Conservation (phyloP, 257 asterid species). For the Solanum rostratum region DNA sequence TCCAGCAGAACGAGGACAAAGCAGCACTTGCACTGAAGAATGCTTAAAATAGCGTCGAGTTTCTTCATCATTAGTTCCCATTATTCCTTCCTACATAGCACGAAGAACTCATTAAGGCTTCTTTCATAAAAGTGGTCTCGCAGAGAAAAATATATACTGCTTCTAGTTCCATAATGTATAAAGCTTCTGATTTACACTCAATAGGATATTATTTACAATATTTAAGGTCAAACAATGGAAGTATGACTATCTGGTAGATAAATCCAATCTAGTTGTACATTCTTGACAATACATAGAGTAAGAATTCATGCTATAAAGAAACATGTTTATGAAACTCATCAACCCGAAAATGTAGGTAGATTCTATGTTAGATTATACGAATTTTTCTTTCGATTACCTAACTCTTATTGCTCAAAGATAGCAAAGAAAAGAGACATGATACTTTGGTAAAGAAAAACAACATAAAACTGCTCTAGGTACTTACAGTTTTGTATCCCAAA, state of each 20-base stretch:
- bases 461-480: constrained; percentile 9
- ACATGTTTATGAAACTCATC: neutral
- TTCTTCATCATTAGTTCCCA: constrained; percentile 80
- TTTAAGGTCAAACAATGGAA: neutral
- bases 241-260: neutral
- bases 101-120: neutral
- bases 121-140: neutral
- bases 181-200: neutral
- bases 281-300: neutral
- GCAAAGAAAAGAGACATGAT: neutral
- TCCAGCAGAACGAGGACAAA: constrained; percentile 72
- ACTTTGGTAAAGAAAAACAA: neutral
- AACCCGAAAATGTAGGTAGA: neutral
- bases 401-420: neutral
- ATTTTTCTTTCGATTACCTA: neutral
- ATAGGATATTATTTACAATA: neutral
- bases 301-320: neutral
- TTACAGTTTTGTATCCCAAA: constrained; percentile 81
- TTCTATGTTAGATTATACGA: neutral
- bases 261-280: neutral
- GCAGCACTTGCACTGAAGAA: constrained; percentile 75
- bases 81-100: constrained; percentile 63
- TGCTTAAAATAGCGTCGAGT: constrained; percentile 85
- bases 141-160: neutral
- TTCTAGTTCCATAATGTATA: neutral